These are phyloP conservation scores for Coemansia sp. DNA, from an alignment of 192 early-diverging fungal species.

Conservation along the genomic window DNA sequence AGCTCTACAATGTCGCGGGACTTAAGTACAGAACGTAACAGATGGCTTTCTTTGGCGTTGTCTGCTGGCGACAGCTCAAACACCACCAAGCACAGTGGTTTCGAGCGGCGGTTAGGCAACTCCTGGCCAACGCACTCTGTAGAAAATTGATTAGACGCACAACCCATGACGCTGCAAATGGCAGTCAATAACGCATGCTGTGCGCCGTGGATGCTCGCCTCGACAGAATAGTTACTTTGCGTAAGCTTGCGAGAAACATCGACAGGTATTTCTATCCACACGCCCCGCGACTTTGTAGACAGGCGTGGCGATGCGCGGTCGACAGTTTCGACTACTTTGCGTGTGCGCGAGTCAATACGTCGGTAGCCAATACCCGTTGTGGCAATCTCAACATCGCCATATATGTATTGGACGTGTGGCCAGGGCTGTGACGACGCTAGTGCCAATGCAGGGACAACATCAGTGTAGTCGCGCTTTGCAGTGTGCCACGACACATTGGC, in stretches of 20 bases:
- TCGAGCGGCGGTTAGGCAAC: constrained; percentile 2
- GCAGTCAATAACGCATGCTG: constrained; percentile 23
- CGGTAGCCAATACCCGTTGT: constrained; percentile 36
- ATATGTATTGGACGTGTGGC: background rate
- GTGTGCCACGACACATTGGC: constrained; percentile 41
- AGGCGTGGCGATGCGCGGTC: constrained; percentile 16
- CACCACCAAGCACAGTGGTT: constrained; percentile 16
- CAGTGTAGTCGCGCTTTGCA: background rate
- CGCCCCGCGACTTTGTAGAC: background rate
- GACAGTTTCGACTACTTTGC: constrained; percentile 19
- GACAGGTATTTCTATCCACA: constrained; percentile 37
- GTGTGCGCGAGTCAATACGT: constrained; percentile 29
- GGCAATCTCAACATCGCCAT: constrained; percentile 12
- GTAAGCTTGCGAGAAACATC: background rate
- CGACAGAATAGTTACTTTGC: constrained; percentile 9
- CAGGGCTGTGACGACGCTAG: background rate
- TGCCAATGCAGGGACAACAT: constrained; percentile 1
- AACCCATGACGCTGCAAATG: background rate
- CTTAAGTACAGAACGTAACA: background rate
- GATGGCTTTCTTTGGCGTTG: background rate
- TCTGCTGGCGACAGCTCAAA: constrained; percentile 12
- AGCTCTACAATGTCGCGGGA: background rate
- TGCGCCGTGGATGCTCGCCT: constrained; percentile 34
- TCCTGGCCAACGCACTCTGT: constrained; percentile 34
- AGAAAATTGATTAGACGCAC: background rate